Evolutionary conservation across 2,329 filamentous ascomycete genomes (phyloP).

Genomic region (Dactylellina haptotyla): DNA sequence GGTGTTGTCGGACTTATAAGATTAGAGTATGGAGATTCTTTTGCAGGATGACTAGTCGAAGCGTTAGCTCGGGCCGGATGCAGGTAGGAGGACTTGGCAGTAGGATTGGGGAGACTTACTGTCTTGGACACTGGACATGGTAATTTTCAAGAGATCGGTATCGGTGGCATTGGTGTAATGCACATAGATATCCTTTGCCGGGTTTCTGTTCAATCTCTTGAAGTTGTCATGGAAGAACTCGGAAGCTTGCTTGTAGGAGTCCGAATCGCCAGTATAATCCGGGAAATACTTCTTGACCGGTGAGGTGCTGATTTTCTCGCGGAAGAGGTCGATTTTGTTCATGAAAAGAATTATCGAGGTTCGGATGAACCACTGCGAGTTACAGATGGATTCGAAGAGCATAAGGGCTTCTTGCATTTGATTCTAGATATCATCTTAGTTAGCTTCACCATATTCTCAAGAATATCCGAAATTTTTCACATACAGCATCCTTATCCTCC

Average conservation of each 20-base stretch:
- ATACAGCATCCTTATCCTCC: constrained; percentile 93
- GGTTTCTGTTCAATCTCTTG: constrained; percentile 75
- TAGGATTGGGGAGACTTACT: constrained; percentile 60
- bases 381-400: constrained; percentile 86
- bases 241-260: constrained; percentile 77
- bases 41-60: constrained; percentile 56
- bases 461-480: constrained; percentile 60
- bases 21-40: constrained; percentile 58
- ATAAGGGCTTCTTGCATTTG: constrained; percentile 92
- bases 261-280: constrained; percentile 77
- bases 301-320: constrained; percentile 75
- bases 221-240: constrained; percentile 87
- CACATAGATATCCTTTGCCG: constrained; percentile 69
- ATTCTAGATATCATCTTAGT: constrained; percentile 67
- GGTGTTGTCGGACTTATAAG: constrained; percentile 51
- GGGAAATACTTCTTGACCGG: constrained; percentile 80
- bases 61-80: constrained; percentile 7
- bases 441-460: neutral
- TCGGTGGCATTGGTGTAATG: constrained; percentile 71
- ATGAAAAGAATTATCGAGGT: constrained; percentile 85
- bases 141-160: constrained; percentile 82
- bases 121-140: constrained; percentile 85
- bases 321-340: constrained; percentile 89
- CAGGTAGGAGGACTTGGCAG: neutral
- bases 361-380: constrained; percentile 85